Evolutionary conservation across 2,329 filamentous ascomycete genomes (phyloP).

Genomic region (Colletotrichum sp.): DNA sequence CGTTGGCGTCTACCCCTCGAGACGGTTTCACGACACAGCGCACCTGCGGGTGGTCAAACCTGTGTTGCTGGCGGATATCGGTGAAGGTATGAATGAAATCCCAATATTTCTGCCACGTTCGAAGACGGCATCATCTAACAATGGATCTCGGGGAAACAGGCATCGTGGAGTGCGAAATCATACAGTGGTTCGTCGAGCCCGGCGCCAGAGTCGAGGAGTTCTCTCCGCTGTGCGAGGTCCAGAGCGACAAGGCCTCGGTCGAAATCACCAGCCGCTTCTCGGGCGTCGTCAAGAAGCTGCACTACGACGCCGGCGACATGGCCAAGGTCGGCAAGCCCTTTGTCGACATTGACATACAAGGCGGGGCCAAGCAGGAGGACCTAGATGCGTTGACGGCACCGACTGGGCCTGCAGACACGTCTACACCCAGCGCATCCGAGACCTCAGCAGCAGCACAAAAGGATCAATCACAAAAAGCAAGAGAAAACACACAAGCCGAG

Average conservation of each 20-base stretch:
- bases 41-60: slow-evolving; percentile 70
- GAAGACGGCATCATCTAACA: slow-evolving; percentile 12
- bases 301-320: slow-evolving; percentile 96
- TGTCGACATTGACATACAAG: slow-evolving; percentile 92
- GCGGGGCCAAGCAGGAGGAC: slow-evolving; percentile 71
- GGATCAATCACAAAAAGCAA: background rate
- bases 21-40: slow-evolving; percentile 58
- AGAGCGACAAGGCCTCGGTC: slow-evolving; percentile 91
- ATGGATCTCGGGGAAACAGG: slow-evolving; percentile 56
- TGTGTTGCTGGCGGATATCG: slow-evolving; percentile 84
- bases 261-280: slow-evolving; percentile 96
- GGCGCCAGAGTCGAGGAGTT: slow-evolving; percentile 97
- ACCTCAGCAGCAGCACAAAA: background rate
- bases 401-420: slow-evolving; percentile 22
- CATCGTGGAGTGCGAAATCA: slow-evolving; percentile 97
- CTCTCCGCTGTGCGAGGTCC: slow-evolving; percentile 96
- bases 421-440: slow-evolving; percentile 26
- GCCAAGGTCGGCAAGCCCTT: slow-evolving; percentile 93
- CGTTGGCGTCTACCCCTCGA: slow-evolving; percentile 35
- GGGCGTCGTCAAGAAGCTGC: slow-evolving; percentile 92
- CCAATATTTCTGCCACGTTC: background rate
- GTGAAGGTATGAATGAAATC: slow-evolving; percentile 65
- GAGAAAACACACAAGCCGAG: slow-evolving; percentile 4
- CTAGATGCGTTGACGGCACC: slow-evolving; percentile 34
- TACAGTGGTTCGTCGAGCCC: slow-evolving; percentile 99